Evolutionary conservation across 2,329 filamentous ascomycete genomes (phyloP), one percentile per base, ranked within the genome.

Genomic region (Paraconiothyrium brasiliense): DNA sequence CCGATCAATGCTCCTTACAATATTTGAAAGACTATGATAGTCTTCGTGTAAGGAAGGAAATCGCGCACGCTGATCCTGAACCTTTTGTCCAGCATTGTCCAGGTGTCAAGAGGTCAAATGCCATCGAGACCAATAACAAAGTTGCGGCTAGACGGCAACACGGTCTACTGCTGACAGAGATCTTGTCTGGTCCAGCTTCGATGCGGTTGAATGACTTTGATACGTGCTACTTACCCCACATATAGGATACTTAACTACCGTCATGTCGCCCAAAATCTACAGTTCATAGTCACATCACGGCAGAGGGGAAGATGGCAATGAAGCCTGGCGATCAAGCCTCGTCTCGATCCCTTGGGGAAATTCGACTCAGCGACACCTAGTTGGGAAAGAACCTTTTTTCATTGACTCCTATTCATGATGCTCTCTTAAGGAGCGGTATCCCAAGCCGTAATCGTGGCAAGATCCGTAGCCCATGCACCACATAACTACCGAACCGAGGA

Each of bases 291-390:
- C 35, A 57, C 58, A 61, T 60, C 62, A 69, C 64, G 54, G 43
- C 4, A 58, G 57, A 56, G 63, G 66, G 67, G 70, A 64, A 71
- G 71, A 67, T 97, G 93, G 93, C 93, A 89, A 93, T 97, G 93
- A 92, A 97, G 92, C 92, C 78, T 95, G 49, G 93, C 93, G 89
- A 93, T 97, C 93, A 92, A 97, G 92, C 92, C 78, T 95, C 88
- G 87, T 92, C 90, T 30, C 68, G 47, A 58, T 60, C 60, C 65
- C 67, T 72, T 84, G 85, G 84, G 62, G 71, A 67, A 67, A 62
- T 66, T 65, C 57, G 89, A 93, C 85, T 94, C 91, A 81, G 92
- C 93, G 93, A 97, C 93, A 97, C 93, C 93, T 93, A 86, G 84
- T 80, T 67, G 73, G 76, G 71, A 76, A 74, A 72, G 66, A 67